Conservation (phyloP, 176 grass and related monocot genomes). For the Typha latifolia region DNA sequence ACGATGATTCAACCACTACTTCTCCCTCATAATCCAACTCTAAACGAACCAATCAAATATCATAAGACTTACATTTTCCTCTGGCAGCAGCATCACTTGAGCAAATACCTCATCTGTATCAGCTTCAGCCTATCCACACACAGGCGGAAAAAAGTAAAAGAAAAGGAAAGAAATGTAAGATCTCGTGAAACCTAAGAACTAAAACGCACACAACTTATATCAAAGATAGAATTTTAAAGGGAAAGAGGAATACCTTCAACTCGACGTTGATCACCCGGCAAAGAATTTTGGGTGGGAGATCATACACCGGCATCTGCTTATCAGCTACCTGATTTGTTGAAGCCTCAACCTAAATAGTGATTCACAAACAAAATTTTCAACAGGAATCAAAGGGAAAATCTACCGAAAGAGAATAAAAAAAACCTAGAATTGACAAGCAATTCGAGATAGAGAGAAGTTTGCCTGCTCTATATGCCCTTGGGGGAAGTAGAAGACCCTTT, state of each 20-base stretch:
- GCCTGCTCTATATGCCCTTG: conserved; percentile 99
- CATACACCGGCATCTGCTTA: conserved; percentile 69
- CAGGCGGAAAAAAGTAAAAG: neutral
- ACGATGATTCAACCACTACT: conserved; percentile 1
- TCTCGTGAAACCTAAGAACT: neutral
- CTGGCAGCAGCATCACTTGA: conserved; percentile 81
- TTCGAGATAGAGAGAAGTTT: neutral
- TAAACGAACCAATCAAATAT: neutral
- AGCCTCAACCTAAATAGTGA: conserved; percentile 54
- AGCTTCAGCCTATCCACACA: conserved; percentile 47
- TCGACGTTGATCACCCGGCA: conserved; percentile 82
- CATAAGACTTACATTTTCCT: conserved; percentile 36
- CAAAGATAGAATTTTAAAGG: neutral
- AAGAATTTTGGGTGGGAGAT: conserved; percentile 80
- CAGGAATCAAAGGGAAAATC: too few species aligned
- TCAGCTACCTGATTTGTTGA: conserved; percentile 75
- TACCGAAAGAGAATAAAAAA: neutral
- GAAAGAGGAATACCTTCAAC: conserved; percentile 43
- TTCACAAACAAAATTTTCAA: neutral
- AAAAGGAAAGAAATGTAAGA: too few species aligned
- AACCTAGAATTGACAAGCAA: neutral
- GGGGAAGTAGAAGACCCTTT: conserved; percentile 92
- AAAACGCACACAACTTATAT: neutral
- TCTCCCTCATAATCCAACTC: neutral
- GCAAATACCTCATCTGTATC: conserved; percentile 91